A percentile compares a stretch with the other conserved stretches of the same genome.
Evolutionary conservation across 768 basidiomycete genomes (phyloP).

Genomic region (Gyrodon lividus): DNA sequence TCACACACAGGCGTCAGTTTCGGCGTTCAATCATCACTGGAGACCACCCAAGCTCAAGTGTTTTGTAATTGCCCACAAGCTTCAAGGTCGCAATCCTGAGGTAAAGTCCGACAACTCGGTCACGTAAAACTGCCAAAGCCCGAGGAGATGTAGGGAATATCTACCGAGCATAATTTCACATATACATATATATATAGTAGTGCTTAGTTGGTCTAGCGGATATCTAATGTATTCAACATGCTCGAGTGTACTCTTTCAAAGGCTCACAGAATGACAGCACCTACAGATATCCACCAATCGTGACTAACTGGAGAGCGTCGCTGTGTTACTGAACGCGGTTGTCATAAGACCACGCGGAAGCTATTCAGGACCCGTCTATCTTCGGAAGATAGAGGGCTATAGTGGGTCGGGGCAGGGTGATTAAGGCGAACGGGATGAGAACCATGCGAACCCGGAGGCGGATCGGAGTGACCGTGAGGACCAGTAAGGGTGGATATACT

Average conservation of each 20-base stretch:
- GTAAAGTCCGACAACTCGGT: no score
- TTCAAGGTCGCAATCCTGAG: no score
- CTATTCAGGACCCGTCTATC: slow-evolving; percentile 58
- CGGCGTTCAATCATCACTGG: background rate
- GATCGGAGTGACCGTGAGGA: slow-evolving; percentile 4
- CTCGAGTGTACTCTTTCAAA: background rate
- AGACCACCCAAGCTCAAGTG: no score
- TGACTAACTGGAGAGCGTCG: background rate
- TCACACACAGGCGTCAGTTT: background rate
- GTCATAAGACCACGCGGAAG: slow-evolving; percentile 52
- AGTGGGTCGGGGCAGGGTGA: slow-evolving; percentile 27
- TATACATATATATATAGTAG: background rate
- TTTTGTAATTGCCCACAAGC: no score
- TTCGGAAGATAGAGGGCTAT: slow-evolving; percentile 49
- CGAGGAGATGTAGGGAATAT: no score
- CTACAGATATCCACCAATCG: background rate
- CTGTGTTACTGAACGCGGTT: background rate
- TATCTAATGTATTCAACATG: slow-evolving; percentile 7
- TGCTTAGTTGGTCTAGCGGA: slow-evolving; percentile 1
- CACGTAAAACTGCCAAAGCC: no score
- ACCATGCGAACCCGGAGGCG: background rate
- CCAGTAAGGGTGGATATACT: slow-evolving; percentile 19
- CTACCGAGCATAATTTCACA: no score
- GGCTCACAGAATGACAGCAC: background rate
- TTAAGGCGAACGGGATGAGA: slow-evolving; percentile 19